Base-by-base conservation (phyloP, 2,329 filamentous ascomycete genomes). In the Colletotrichum chrysophilum region DNA sequence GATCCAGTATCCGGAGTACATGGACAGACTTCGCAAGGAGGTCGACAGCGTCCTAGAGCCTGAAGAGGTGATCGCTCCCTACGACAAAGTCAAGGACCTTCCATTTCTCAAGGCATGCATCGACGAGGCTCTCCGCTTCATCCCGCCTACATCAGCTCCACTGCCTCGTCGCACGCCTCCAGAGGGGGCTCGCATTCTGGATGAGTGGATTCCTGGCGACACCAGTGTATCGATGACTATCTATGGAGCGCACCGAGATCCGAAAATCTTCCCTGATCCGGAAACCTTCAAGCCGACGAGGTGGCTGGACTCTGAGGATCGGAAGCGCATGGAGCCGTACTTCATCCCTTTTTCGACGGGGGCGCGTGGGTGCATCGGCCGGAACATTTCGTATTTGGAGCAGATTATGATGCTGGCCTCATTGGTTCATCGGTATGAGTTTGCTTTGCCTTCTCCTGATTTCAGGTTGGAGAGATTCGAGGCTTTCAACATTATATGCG, bases 91-190 rank as follows among this genome's bases (percentile, higher is more conserved):
- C 67, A 87, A 87, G 71, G 83, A 89, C 71, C 81, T 90, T 0
- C 88, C 88, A 0, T 91, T 89, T 77, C 87, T 91, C 4, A 85
- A 86, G 28, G 89, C 87, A 10, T 89, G 86, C 75, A 80, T 90
- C 13, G 88, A 91, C 76, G 90, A 91, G 78, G 84, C 85, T 0
- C 78, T 90, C 2, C 86, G 88, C 1, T 78, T 89, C 12, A 83
- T 81, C 71, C 87, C 87, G 1, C 87, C 88, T 0, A 86, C 84
- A 0, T 81, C 86, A 0, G 83, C 85, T 36, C 85, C 85, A 2
- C 83, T 90, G 6, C 83, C 85, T 3, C 85, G 88, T 4, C 80
- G 84, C 52, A 89, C 87, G 1, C 88, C 88, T 0, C 74, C 83
- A 0, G 87, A 88, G 66, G 89, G 88, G 2, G 74, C 80, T 8